phyloP scores from a whole-genome alignment of 306 rosid genomes.

The Echinosophora koreensis region DNA sequence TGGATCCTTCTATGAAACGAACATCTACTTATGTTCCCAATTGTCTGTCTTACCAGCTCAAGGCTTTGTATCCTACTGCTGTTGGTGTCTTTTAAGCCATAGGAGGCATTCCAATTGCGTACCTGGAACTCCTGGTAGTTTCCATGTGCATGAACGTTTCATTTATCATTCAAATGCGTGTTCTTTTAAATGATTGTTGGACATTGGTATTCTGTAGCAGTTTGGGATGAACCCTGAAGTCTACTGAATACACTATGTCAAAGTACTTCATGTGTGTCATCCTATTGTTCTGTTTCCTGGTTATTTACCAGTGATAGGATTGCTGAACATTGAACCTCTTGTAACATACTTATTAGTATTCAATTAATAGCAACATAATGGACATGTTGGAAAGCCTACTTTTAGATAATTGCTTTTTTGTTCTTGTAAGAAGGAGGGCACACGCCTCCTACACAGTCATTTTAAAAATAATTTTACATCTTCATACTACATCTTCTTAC shows the following conservation, averaged over 20 bases:
- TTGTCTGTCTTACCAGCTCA: slow-evolving; percentile 53
- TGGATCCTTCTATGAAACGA: slow-evolving; percentile 62
- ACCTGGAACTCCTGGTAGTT: neutral
- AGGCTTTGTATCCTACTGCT: slow-evolving; percentile 67
- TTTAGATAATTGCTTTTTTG: no score
- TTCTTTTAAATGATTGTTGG: neutral
- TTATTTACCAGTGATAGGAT: slow-evolving; percentile 1
- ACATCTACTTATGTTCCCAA: slow-evolving; percentile 66
- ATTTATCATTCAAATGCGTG: slow-evolving; percentile 39
- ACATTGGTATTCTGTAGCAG: slow-evolving; percentile 5
- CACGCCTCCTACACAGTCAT: no score
- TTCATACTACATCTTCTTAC: no score
- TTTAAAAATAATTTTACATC: no score
- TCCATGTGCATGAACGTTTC: slow-evolving; percentile 7
- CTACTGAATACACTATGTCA: neutral
- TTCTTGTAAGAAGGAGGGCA: no score
- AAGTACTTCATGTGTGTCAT: neutral
- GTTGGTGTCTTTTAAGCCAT: slow-evolving; percentile 73
- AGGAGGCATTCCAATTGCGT: slow-evolving; percentile 17
- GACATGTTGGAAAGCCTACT: neutral
- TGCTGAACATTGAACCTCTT: neutral
- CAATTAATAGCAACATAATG: neutral
- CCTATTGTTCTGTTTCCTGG: neutral
- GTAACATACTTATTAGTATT: neutral
- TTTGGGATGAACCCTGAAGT: slow-evolving; percentile 19